Evolutionary conservation across 192 early-diverging fungal genomes (phyloP).

Genomic region (Lobosporangium transversale): DNA sequence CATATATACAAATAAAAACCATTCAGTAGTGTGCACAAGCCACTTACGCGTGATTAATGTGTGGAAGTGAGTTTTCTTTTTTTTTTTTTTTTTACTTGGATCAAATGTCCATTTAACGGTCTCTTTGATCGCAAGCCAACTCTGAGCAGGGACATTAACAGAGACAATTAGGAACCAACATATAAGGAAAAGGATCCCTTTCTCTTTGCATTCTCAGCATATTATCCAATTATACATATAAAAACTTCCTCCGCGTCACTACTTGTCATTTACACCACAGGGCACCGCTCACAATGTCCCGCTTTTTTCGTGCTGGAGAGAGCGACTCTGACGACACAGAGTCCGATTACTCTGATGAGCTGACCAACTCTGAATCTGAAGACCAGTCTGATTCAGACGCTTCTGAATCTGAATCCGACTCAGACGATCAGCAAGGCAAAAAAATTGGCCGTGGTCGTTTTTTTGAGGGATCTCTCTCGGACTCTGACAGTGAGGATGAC

Average conservation of each 20-base stretch:
- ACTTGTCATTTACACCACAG: no score
- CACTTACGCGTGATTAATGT: conserved; percentile 3
- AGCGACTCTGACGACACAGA: conserved; percentile 73
- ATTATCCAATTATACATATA: no score
- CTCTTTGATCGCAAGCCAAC: no score
- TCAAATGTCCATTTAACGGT: no score
- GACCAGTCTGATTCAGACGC: conserved; percentile 52
- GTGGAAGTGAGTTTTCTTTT: no score
- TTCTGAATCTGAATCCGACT: background rate
- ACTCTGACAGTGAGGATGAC: conserved; percentile 75
- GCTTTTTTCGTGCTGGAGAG: conserved; percentile 84
- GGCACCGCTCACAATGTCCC: conserved; percentile 73
- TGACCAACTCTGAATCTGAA: conserved; percentile 53
- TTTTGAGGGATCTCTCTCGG: conserved; percentile 44
- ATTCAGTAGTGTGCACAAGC: background rate
- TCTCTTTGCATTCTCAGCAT: no score
- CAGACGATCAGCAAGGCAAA: conserved; percentile 58
- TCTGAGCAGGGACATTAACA: no score
- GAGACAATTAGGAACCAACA: no score
- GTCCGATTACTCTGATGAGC: conserved; percentile 66
- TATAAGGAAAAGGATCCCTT: no score
- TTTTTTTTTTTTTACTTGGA: background rate
- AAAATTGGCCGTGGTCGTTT: conserved; percentile 18
- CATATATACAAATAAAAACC: background rate
- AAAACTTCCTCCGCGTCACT: no score